Base-by-base conservation (phyloP, 1,284 basidiomycete genomes). In the Paramarasmius palmivorus region DNA sequence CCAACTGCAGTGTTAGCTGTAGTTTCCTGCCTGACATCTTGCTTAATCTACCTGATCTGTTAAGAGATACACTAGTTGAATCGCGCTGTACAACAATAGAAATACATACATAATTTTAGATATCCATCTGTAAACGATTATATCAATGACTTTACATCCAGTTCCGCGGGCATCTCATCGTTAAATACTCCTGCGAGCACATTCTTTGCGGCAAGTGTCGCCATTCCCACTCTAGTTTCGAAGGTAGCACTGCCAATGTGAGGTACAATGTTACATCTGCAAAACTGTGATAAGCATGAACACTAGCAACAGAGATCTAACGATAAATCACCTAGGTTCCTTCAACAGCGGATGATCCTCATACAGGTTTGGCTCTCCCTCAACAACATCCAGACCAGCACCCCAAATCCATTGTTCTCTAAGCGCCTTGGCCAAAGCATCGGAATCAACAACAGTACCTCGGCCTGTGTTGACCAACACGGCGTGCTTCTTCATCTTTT, bases 381-480 rank as follows among this genome's bases (percentile, higher is more conserved):
- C 93, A 10, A 98, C 84, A 32, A 98, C 96, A 68, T 99, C 96
- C 5, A 99, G 65, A 0, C 93, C 96, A 0, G 96, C 96, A 20
- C 88, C 95, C 77, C 90, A 96, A 39, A 98, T 90, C 79, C 86
- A 84, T 2, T 81, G 81, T 57, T 87, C 81, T 45, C 76, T 73
- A 42, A 98, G 72, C 0, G 95, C 95, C 55, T 80, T 83, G 1
- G 88, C 88, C 8, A 99, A 80, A 8, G 95, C 95, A 38, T 90
- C 84, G 3, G 89, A 91, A 68, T 98, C 93, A 10, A 99, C 90
- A 4, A 98, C 73, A 0, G 92, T 82, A 7, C 93, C 92, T 34
- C 93, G 74, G 17, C 84, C 83, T 1, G 88, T 81, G 65, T 97
- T 97, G 39, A 96, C 85, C 15, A 97, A 68, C 25, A 95, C 78